phyloP scores from a whole-genome alignment of 257 asterid genomes.

The Gynochthodes officinalis region DNA sequence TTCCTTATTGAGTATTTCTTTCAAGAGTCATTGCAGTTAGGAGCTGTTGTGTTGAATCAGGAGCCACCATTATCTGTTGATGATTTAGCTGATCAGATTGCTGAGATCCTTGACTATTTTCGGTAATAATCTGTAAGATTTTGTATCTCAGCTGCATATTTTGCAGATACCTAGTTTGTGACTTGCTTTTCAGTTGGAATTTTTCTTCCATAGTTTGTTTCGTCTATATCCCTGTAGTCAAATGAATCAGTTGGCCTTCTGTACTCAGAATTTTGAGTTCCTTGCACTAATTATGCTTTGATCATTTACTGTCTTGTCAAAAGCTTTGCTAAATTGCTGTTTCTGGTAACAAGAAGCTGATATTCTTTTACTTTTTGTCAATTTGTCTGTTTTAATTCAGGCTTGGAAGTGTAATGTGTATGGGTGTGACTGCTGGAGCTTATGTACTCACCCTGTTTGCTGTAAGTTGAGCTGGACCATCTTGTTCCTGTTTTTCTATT shows the following conservation, averaged over 20 bases:
- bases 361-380: constrained; percentile 7
- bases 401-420: constrained; percentile 89
- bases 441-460: constrained; percentile 87
- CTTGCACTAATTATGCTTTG: background rate
- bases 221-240: background rate
- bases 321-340: background rate
- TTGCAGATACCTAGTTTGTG: constrained; percentile 7
- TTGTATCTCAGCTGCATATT: constrained; percentile 1
- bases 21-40: constrained; percentile 41
- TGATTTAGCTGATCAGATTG: constrained; percentile 52
- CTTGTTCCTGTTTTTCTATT: constrained; percentile 19
- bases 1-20: constrained; percentile 23
- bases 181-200: background rate
- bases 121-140: constrained; percentile 27
- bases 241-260: background rate
- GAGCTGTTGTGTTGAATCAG: constrained; percentile 33
- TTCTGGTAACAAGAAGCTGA: constrained; percentile 8
- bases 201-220: background rate
- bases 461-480: constrained; percentile 46
- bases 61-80: constrained; percentile 39
- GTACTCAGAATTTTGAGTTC: background rate
- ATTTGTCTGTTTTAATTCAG: constrained; percentile 34
- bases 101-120: constrained; percentile 46
- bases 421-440: constrained; percentile 97
- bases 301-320: background rate